A percentile compares a stretch with the other conserved stretches of the same genome.
Evolutionary conservation across 2,329 filamentous ascomycete genomes (phyloP).

Genomic region (Rhynchosporium secalis): DNA sequence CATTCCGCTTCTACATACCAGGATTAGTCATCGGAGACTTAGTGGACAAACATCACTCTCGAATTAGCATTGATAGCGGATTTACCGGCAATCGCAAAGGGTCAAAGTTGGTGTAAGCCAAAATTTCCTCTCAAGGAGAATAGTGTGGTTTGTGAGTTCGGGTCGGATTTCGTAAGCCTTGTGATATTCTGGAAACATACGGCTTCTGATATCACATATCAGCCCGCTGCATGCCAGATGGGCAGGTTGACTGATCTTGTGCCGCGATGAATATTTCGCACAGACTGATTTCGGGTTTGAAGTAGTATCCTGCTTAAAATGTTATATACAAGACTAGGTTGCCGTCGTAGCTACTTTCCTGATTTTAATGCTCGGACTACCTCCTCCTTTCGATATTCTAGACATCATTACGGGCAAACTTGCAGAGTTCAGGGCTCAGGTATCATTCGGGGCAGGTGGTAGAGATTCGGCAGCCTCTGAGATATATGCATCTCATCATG

Average conservation of each 20-base stretch:
- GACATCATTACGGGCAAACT: slow-evolving; percentile 24
- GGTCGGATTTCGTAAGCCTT: neutral
- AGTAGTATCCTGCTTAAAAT: neutral
- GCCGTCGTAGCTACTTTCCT: neutral
- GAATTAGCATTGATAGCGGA: slow-evolving; percentile 1
- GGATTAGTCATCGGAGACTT: slow-evolving; percentile 11
- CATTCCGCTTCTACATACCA: neutral
- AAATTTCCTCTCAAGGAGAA: neutral
- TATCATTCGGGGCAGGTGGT: slow-evolving; percentile 19
- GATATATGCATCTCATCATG: slow-evolving; percentile 22
- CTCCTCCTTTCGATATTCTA: slow-evolving; percentile 11
- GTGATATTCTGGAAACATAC: neutral
- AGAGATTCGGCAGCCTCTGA: slow-evolving; percentile 16
- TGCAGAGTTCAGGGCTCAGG: slow-evolving; percentile 19
- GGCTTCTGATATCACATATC: slow-evolving; percentile 2
- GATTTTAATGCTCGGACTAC: slow-evolving; percentile 9
- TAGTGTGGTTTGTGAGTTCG: neutral
- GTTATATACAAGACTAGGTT: slow-evolving; percentile 1
- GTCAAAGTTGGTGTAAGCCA: neutral
- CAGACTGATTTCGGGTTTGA: neutral
- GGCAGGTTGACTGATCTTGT: neutral
- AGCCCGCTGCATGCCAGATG: neutral
- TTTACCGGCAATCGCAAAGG: slow-evolving; percentile 5
- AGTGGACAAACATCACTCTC: slow-evolving; percentile 6
- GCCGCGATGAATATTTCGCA: neutral